Conservation (phyloP, 352 stramenopile genomes). For the Peronospora farinosa region DNA sequence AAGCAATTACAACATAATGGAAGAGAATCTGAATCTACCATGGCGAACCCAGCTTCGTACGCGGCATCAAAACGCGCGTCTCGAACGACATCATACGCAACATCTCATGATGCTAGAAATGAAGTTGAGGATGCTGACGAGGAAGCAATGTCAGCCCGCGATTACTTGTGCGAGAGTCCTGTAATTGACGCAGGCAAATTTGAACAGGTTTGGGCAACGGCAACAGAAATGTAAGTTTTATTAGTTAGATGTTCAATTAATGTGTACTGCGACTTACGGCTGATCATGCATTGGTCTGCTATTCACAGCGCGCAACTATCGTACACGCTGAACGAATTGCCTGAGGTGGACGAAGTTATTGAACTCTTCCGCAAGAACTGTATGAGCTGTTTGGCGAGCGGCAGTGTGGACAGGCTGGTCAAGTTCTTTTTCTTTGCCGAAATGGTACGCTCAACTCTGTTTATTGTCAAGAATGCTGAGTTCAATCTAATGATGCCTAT, state of each 20-base stretch:
- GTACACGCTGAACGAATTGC: slow-evolving; percentile 42
- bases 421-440: slow-evolving; percentile 88
- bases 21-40: slow-evolving; percentile 23
- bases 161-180: slow-evolving; percentile 60
- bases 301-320: slow-evolving; percentile 45
- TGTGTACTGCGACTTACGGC: not conserved
- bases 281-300: slow-evolving; percentile 4
- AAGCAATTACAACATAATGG: slow-evolving; percentile 20
- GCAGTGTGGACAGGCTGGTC: slow-evolving; percentile 56
- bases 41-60: slow-evolving; percentile 12
- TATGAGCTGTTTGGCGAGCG: slow-evolving; percentile 75
- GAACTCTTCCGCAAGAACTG: slow-evolving; percentile 58
- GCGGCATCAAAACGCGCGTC: slow-evolving; percentile 12
- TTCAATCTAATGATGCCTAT: slow-evolving; percentile 4
- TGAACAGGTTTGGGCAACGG: slow-evolving; percentile 70
- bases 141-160: slow-evolving; percentile 51
- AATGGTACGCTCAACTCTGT: slow-evolving; percentile 42
- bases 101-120: slow-evolving; percentile 33
- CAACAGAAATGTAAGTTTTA: slow-evolving; percentile 62
- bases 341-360: slow-evolving; percentile 74
- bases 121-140: slow-evolving; percentile 40
- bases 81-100: slow-evolving; percentile 25
- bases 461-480: not conserved
- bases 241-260: not conserved
- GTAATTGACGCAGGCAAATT: slow-evolving; percentile 69